These are phyloP conservation scores for Erodium chrysanthum DNA, from an alignment of 441 rosid species.

Conservation along the genomic window DNA sequence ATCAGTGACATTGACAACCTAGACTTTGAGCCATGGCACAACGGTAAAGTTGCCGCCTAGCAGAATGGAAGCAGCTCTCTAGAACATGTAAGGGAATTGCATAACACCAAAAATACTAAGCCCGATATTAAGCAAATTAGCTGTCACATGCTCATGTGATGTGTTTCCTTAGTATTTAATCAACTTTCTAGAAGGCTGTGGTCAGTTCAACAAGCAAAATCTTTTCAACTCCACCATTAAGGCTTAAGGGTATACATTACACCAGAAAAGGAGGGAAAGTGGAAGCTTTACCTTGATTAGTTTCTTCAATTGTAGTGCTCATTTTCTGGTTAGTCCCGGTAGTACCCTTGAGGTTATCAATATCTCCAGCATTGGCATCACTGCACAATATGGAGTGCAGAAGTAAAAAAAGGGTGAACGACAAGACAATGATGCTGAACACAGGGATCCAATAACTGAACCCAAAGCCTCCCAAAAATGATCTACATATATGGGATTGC, in stretches of 20 bases:
- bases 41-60: too few species aligned
- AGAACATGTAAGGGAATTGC: background rate
- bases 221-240: background rate
- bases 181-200: background rate
- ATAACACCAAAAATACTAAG: background rate
- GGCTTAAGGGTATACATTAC: background rate
- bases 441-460: background rate
- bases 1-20: background rate
- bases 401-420: background rate
- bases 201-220: background rate
- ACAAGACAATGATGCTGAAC: background rate
- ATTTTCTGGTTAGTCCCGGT: conserved; percentile 23
- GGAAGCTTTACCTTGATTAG: conserved; percentile 30
- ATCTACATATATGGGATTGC: too few species aligned
- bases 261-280: background rate
- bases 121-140: background rate
- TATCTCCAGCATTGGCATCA: conserved; percentile 26
- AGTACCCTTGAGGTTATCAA: conserved; percentile 20
- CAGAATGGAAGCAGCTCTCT: too few species aligned
- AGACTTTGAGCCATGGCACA: background rate
- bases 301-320: conserved; percentile 19
- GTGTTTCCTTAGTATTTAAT: background rate
- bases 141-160: background rate
- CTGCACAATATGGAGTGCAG: conserved; percentile 18
- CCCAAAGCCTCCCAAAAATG: background rate